Conservation (phyloP, 768 basidiomycete species). For the Clavaria fumosa region DNA sequence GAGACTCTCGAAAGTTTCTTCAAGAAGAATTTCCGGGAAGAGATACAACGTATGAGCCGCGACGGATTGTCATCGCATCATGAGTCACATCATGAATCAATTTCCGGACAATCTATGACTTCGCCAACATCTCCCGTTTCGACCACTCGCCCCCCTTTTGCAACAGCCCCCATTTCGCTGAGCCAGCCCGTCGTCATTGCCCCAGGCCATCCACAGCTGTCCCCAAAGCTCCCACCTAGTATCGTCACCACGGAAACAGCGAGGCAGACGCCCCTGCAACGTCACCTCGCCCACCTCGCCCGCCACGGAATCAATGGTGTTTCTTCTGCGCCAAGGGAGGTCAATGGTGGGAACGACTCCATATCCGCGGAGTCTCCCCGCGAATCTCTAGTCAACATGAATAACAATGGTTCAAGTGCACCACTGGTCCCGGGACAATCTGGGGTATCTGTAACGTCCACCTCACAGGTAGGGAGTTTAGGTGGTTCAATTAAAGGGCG, state of each 20-base stretch:
- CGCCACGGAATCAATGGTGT: conserved; percentile 75
- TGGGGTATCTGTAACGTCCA: conserved; percentile 37
- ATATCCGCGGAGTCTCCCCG: conserved; percentile 53
- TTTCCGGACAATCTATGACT: conserved; percentile 35
- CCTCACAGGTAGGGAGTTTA: conserved; percentile 47
- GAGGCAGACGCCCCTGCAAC: conserved; percentile 63
- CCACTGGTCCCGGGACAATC: conserved; percentile 27
- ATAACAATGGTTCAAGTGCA: conserved; percentile 24
- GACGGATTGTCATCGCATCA: conserved; percentile 33
- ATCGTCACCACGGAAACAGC: conserved; percentile 14
- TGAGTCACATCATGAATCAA: conserved; percentile 29
- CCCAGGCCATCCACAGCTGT: conserved; percentile 27
- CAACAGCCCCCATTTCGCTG: conserved; percentile 38
- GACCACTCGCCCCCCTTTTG: conserved; percentile 26
- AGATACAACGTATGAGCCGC: conserved; percentile 55
- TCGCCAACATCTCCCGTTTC: conserved; percentile 32
- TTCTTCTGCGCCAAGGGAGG: conserved; percentile 59
- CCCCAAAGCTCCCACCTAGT: conserved; percentile 14
- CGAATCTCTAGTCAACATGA: conserved; percentile 63
- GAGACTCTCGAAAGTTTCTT: conserved; percentile 78
- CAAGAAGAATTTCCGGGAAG: conserved; percentile 70
- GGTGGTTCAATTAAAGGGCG: conserved; percentile 55
- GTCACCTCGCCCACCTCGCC: conserved; percentile 67
- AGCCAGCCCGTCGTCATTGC: conserved; percentile 30
- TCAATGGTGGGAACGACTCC: conserved; percentile 34